phyloP scores from a whole-genome alignment of 164 flowering plant genomes.

The Annona cherimola region DNA sequence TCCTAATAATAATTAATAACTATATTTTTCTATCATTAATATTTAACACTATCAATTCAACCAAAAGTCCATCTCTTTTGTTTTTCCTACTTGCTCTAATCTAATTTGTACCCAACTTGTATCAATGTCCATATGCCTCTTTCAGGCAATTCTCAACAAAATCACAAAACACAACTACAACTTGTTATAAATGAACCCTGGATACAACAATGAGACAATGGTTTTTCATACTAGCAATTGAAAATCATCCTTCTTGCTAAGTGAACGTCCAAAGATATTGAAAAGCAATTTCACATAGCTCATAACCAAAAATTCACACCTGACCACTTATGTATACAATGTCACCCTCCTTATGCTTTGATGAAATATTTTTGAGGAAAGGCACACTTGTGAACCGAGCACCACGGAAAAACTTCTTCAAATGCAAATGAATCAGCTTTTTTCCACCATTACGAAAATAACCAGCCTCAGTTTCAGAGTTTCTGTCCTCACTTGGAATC shows the following conservation, averaged over 20 bases:
- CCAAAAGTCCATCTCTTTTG: too few species aligned
- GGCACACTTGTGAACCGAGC: slow-evolving; percentile 60
- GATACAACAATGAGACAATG: too few species aligned
- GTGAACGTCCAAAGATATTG: background rate
- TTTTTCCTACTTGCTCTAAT: too few species aligned
- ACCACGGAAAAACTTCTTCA: slow-evolving; percentile 84
- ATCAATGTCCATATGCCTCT: too few species aligned
- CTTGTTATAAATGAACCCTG: too few species aligned
- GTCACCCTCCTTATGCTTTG: slow-evolving; percentile 70
- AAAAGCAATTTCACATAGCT: background rate
- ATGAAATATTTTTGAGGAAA: slow-evolving; percentile 58
- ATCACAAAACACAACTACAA: too few species aligned
- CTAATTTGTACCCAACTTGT: too few species aligned
- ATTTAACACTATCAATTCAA: too few species aligned
- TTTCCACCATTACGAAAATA: slow-evolving; percentile 22
- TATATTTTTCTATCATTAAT: too few species aligned
- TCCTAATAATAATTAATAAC: too few species aligned
- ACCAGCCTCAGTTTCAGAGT: slow-evolving; percentile 23
- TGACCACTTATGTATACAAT: slow-evolving; percentile 87
- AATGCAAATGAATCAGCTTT: slow-evolving; percentile 62
- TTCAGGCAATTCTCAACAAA: too few species aligned
- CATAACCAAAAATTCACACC: slow-evolving; percentile 34
- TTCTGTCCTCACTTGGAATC: slow-evolving; percentile 27
- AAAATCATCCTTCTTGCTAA: background rate
- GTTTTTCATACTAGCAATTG: too few species aligned